Evolutionary conservation across 352 stramenopile species (phyloP), one percentile per base, ranked within the genome.

Genomic region (Phytophthora hibernalis): DNA sequence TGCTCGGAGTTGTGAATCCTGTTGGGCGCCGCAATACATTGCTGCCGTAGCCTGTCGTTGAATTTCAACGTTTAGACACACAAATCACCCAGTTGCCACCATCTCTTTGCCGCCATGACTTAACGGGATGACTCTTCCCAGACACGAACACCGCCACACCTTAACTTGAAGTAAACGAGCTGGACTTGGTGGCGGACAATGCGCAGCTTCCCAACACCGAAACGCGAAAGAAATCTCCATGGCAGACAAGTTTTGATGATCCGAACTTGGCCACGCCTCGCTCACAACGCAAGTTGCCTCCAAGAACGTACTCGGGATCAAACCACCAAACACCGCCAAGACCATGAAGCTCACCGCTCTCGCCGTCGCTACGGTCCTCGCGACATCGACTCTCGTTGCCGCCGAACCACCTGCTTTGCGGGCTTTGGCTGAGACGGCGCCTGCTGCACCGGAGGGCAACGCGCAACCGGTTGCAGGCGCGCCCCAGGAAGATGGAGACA

Each of bases 321-420:
- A 47, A 9, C 18, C 24, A 28, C 37, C 35, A 65, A 68, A 21
- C n/a, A 54, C 5, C 26, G 13, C 43, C 30, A 63, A 63, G 33
- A 67, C 16, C 12, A 74, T 72, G 62, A 76, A 76, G 53, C 26
- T 66, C 33, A 54, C 62, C 15, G 33, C 56, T 54, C 31, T 76
- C 44, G 52, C 33, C 22, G 53, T 69, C 43, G 68, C 57, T 20
- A 21, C 68, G 18, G 53, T 49, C 12, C 31, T 76, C 57, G 57
- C 56, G 37, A 60, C 48, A 30, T 44, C 57, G 21, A 66, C 26
- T 13, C 53, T 64, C 15, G 26, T 55, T 43, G 62, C 68, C 3
- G n/a, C 35, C 16, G 57, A 76, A 3, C 30, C 35, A 6, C 68
- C 52, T 13, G 53, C 63, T 57, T 37, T 76, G 15, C 63, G 63